Evolutionary conservation across 352 stramenopile species (phyloP).

Genomic region (Phytopythium cucurbitacearum): DNA sequence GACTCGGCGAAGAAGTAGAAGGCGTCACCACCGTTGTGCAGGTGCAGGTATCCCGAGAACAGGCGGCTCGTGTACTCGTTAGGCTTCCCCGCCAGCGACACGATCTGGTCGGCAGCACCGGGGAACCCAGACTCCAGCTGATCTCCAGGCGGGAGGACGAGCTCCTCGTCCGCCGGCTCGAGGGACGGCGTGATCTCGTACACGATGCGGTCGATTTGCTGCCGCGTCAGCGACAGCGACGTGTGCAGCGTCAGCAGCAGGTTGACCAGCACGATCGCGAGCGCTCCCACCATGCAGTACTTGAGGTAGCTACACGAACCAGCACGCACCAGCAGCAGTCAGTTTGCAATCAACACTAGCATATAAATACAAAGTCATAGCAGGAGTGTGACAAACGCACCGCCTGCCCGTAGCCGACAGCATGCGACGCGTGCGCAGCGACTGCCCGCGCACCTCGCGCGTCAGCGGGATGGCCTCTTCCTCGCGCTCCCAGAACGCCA

Average conservation of each 20-base stretch:
- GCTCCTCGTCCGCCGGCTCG: background rate
- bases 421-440: slow-evolving; percentile 16
- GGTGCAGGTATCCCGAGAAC: slow-evolving; percentile 51
- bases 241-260: slow-evolving; percentile 20
- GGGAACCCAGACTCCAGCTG: slow-evolving; percentile 13
- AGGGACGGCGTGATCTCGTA: background rate
- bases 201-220: slow-evolving; percentile 5
- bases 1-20: slow-evolving; percentile 71
- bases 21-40: slow-evolving; percentile 43
- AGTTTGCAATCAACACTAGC: background rate
- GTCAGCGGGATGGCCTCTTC: slow-evolving; percentile 32
- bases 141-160: background rate
- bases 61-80: slow-evolving; percentile 36
- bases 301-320: slow-evolving; percentile 13
- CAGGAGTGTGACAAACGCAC: background rate
- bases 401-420: slow-evolving; percentile 11
- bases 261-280: slow-evolving; percentile 18
- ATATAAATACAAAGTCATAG: background rate
- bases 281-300: slow-evolving; percentile 16
- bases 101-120: slow-evolving; percentile 42
- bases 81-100: slow-evolving; percentile 30
- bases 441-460: slow-evolving; percentile 14
- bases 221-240: slow-evolving; percentile 2
- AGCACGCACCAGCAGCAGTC: background rate
- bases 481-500: background rate